Percentiles rank a stretch among this genome's conserved stretches.
Conservation (phyloP, 768 basidiomycete genomes). For the Leucocoprinus leucothites region DNA sequence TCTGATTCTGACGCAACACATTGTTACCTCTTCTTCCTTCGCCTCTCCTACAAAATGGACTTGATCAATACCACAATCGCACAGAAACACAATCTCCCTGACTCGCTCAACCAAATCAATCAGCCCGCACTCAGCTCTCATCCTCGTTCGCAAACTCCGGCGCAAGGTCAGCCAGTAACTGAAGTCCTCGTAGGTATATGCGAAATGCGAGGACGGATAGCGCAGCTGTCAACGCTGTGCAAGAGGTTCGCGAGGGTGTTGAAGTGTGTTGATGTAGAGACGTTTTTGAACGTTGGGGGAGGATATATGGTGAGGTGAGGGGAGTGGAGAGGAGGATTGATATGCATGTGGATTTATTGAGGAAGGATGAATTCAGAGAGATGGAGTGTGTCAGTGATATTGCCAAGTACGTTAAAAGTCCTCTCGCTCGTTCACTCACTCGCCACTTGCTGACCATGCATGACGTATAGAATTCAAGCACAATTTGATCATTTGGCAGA, state of each 20-base stretch:
- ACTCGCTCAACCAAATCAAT: slow-evolving; percentile 56
- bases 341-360: slow-evolving; percentile 81
- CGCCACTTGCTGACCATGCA: background rate
- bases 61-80: slow-evolving; percentile 82
- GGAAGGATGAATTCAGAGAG: slow-evolving; percentile 89
- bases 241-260: slow-evolving; percentile 88
- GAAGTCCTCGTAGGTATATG: slow-evolving; percentile 92
- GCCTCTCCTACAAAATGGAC: slow-evolving; percentile 83
- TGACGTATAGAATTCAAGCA: slow-evolving; percentile 67
- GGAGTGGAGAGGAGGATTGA: slow-evolving; percentile 92
- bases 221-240: slow-evolving; percentile 78
- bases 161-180: no score
- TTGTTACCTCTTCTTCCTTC: slow-evolving; percentile 91
- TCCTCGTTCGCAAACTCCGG: no score
- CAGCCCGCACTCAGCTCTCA: background rate
- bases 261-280: slow-evolving; percentile 74
- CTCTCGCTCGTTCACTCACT: background rate
- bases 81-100: slow-evolving; percentile 80
- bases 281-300: slow-evolving; percentile 79
- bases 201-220: slow-evolving; percentile 88
- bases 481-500: slow-evolving; percentile 93
- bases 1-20: slow-evolving; percentile 85
- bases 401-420: slow-evolving; percentile 63
- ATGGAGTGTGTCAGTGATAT: slow-evolving; percentile 92
- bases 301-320: slow-evolving; percentile 78